Percentiles rank a stretch among this genome's conserved stretches.
Conservation (phyloP, 768 basidiomycete genomes). For the Mycena crocata region DNA sequence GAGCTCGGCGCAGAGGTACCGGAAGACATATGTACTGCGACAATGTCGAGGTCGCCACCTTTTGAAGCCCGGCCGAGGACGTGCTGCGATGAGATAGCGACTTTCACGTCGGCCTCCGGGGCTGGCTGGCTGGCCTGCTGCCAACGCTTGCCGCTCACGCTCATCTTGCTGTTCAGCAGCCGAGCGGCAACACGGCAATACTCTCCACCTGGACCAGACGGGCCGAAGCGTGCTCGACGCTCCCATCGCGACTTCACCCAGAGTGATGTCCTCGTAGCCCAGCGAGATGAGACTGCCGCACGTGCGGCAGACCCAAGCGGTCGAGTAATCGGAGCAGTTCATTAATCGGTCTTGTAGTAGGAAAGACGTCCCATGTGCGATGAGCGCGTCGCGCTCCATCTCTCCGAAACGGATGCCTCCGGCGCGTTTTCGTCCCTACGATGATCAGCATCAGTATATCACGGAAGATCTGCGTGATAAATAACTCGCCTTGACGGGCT, state of each 20-base stretch:
- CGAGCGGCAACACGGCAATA: conserved; percentile 94
- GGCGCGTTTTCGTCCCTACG: conserved; percentile 94
- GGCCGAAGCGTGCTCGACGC: conserved; percentile 61
- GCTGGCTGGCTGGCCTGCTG: conserved; percentile 63
- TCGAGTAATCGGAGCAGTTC: conserved; percentile 99
- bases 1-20: conserved; percentile 94
- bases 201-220: conserved; percentile 86
- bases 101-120: conserved; percentile 63
- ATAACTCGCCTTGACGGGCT: conserved; percentile 89
- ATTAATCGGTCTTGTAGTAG: conserved; percentile 97
- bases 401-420: conserved; percentile 99
- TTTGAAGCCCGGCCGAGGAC: conserved; percentile 69
- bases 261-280: conserved; percentile 90
- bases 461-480: background rate
- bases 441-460: background rate
- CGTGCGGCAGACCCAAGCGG: conserved; percentile 97
- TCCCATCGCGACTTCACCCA: conserved; percentile 72
- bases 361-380: conserved; percentile 99
- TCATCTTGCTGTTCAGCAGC: conserved; percentile 73
- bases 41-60: conserved; percentile 91
- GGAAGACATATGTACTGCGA: conserved; percentile 95
- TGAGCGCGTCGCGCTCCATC: conserved; percentile 99
- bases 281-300: conserved; percentile 97
- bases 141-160: conserved; percentile 67
- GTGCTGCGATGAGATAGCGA: conserved; percentile 76